These are phyloP conservation scores for Acanthamoeba castellanii DNA, from an alignment of 208 protist genomes.

Conservation along the genomic window DNA sequence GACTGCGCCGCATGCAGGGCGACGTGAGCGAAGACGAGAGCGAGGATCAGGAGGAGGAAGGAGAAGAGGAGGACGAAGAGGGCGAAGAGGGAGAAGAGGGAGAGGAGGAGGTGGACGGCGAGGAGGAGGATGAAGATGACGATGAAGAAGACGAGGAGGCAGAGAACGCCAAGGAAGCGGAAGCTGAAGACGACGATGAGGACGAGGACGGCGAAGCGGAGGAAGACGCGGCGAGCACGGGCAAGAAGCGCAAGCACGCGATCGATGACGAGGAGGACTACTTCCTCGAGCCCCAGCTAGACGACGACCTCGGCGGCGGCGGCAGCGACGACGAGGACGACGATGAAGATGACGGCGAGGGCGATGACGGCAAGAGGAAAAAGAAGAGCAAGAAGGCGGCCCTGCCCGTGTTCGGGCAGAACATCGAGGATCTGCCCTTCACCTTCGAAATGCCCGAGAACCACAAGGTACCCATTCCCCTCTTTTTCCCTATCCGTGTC, in stretches of 20 bases:
- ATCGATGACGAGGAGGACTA: background rate
- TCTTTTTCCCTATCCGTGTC: background rate
- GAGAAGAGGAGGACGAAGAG: background rate
- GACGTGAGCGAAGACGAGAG: slow-evolving; percentile 8
- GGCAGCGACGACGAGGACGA: background rate
- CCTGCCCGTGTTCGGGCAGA: background rate
- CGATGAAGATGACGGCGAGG: background rate
- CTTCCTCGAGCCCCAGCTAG: slow-evolving; percentile 1
- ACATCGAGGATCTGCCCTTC: slow-evolving; percentile 58
- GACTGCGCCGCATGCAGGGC: slow-evolving; percentile 57
- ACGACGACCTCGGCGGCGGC: background rate
- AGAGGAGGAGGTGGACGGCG: background rate
- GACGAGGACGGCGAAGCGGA: background rate
- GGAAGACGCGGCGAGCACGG: background rate
- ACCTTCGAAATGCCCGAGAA: slow-evolving; percentile 34
- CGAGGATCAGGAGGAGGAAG: background rate
- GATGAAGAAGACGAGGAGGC: slow-evolving; percentile 51
- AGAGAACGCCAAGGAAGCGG: background rate
- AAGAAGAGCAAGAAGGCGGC: background rate
- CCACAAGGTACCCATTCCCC: background rate
- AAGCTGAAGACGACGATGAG: background rate
- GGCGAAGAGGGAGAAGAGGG: background rate
- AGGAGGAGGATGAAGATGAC: background rate
- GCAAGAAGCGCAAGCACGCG: background rate
- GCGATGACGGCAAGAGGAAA: background rate